Base-by-base conservation (phyloP, 108 stramenopile genomes). In the Cyclotella baltica region DNA sequence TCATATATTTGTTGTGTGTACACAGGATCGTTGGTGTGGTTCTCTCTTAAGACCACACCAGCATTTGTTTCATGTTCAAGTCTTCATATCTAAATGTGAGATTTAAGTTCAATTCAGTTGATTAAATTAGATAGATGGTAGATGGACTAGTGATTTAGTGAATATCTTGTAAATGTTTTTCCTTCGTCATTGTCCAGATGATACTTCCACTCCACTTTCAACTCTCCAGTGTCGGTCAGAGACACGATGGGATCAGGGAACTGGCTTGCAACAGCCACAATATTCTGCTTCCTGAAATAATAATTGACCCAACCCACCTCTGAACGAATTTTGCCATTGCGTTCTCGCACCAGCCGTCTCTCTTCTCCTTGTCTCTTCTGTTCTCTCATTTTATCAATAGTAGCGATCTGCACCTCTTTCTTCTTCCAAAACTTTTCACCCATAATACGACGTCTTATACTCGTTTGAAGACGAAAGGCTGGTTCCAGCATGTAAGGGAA, bases 401-500 rank as follows among this genome's bases (percentile, higher is more conserved):
- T 29, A 16, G 53, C 20, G 16, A 77, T 58, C 6, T 53, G 58
- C 23, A 9, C 31, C 43, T 62, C 33, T 33, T 68, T 69, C 48
- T 62, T 55, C 48, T 31, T 25, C 77, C 77, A 78, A 59, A 70
- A 78, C 20, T 30, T 34, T 33, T 78, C 68, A 15, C 77, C 77
- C 62, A 78, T 37, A 48, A 78, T 51, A 48, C 69, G 77, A 15
- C 77, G 47, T 2, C 77, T 69, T 6, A 78, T 46, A 20, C 43
- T 77, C 9, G 23, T 69, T 38, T 77, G 77, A 18, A 77, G 56
- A n/a, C 62, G 59, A 35, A 77, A 52, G 1, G 63, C 63, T 5
- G 76, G 76, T 33, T 77, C 76, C 29, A 77, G 58, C 48, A 77
- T 70, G 1, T 56, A 62, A 0, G 77, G 77, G 30, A 37, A 70